Conservation (phyloP, 768 basidiomycete genomes). For the Hemileccinum impolitum region DNA sequence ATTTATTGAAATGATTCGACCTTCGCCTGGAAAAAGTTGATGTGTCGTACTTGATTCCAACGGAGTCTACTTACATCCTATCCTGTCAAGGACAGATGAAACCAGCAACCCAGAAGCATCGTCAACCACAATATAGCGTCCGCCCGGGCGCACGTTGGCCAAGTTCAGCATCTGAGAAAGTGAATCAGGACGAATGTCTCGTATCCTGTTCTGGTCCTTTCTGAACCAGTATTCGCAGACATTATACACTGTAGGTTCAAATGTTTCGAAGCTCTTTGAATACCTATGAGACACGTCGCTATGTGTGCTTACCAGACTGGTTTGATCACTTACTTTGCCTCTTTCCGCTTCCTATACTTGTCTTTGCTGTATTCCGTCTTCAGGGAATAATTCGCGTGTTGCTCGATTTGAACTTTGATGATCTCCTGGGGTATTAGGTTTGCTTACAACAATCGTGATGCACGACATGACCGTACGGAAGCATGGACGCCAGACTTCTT, state of each 20-base stretch:
- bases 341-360: constrained; percentile 95
- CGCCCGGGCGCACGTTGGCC: constrained; percentile 80
- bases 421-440: constrained; percentile 66
- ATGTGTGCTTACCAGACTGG: background rate
- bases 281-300: constrained; percentile 50
- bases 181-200: constrained; percentile 82
- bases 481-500: constrained; percentile 81
- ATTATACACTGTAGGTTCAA: constrained; percentile 85
- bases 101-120: constrained; percentile 89
- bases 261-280: constrained; percentile 79
- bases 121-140: constrained; percentile 86
- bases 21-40: constrained; percentile 52
- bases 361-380: constrained; percentile 99
- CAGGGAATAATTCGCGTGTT: constrained; percentile 85
- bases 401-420: constrained; percentile 89
- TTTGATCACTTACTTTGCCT: constrained; percentile 73
- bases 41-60: background rate
- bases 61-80: constrained; percentile 59
- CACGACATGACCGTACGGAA: constrained; percentile 45
- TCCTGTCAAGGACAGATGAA: constrained; percentile 76
- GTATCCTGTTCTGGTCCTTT: constrained; percentile 78
- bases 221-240: constrained; percentile 87
- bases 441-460: constrained; percentile 6
- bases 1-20: constrained; percentile 78
- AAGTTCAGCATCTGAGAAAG: constrained; percentile 85